Evolutionary conservation across 2,329 filamentous ascomycete species (phyloP).

Genomic region (Teratosphaeria gauchensis): DNA sequence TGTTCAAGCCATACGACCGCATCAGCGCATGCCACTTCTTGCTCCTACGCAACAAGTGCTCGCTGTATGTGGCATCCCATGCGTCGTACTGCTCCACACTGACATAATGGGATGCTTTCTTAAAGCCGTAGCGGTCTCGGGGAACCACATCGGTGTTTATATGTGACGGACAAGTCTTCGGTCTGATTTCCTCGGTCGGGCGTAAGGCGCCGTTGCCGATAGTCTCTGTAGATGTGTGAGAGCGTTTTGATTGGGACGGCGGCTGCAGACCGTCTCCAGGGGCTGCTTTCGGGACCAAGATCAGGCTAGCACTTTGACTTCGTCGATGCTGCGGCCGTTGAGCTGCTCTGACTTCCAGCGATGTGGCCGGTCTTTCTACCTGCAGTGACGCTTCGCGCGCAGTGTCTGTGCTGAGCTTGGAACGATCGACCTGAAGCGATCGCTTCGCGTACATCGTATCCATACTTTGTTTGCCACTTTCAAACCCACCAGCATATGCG

Average conservation of each 20-base stretch:
- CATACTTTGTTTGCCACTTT: constrained; percentile 25
- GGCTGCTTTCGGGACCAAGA: constrained; percentile 12
- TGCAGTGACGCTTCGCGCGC: constrained; percentile 4
- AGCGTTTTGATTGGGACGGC: not conserved
- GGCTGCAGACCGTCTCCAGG: constrained; percentile 4
- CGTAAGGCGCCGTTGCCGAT: not conserved
- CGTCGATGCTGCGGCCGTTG: constrained; percentile 16
- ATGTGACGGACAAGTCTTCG: not conserved
- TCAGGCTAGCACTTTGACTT: constrained; percentile 24
- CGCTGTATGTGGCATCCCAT: constrained; percentile 68
- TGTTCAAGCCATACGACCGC: constrained; percentile 64
- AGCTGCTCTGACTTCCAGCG: not conserved
- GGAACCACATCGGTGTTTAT: constrained; percentile 18
- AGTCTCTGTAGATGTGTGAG: not conserved
- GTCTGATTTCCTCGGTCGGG: not conserved
- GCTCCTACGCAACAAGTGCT: constrained; percentile 62
- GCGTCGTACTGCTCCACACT: constrained; percentile 66
- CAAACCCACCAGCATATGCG: constrained; percentile 51
- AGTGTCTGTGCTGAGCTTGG: constrained; percentile 13
- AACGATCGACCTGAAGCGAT: constrained; percentile 11
- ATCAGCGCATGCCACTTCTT: constrained; percentile 77
- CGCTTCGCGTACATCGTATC: constrained; percentile 12
- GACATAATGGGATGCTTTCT: constrained; percentile 74
- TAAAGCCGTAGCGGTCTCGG: constrained; percentile 85
- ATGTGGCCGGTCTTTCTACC: constrained; percentile 7